Percentiles rank a stretch among this genome's conserved stretches.
phyloP scores from a whole-genome alignment of 352 stramenopile genomes.

The Phytophthora tentaculata region DNA sequence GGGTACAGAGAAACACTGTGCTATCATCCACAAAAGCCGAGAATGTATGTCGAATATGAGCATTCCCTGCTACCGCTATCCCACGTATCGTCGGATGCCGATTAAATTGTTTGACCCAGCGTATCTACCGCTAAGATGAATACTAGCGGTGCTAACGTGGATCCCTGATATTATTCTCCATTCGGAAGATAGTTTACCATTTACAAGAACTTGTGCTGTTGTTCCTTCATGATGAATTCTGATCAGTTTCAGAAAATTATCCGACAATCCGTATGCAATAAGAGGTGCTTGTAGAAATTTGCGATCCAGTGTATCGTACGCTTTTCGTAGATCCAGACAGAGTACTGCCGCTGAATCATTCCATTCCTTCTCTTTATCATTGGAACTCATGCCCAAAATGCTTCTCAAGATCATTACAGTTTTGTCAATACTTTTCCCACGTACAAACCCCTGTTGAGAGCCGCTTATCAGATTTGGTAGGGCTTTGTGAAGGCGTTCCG shows the following conservation, averaged over 20 bases:
- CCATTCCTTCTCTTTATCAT: neutral
- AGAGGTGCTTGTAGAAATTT: too few relatives aligned
- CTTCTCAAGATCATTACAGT: neutral
- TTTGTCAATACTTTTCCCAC: neutral
- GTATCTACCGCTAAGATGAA: neutral
- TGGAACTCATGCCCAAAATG: neutral
- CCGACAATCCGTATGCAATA: neutral
- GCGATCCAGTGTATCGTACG: neutral
- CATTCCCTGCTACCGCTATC: neutral
- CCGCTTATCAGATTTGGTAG: neutral
- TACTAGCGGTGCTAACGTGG: neutral
- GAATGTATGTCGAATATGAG: neutral
- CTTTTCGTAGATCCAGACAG: neutral
- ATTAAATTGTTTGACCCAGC: neutral
- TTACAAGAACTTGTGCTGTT: neutral
- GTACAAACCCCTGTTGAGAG: neutral
- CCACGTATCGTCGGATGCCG: neutral
- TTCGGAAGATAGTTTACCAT: neutral
- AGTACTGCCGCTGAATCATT: neutral
- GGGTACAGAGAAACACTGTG: neutral
- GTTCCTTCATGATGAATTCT: neutral
- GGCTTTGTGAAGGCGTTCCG: neutral
- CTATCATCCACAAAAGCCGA: slow-evolving; percentile 2
- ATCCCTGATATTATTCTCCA: neutral
- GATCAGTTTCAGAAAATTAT: neutral